Evolutionary conservation across 129 eudicot species (phyloP).

Genomic region (Dittrichia graveolens): DNA sequence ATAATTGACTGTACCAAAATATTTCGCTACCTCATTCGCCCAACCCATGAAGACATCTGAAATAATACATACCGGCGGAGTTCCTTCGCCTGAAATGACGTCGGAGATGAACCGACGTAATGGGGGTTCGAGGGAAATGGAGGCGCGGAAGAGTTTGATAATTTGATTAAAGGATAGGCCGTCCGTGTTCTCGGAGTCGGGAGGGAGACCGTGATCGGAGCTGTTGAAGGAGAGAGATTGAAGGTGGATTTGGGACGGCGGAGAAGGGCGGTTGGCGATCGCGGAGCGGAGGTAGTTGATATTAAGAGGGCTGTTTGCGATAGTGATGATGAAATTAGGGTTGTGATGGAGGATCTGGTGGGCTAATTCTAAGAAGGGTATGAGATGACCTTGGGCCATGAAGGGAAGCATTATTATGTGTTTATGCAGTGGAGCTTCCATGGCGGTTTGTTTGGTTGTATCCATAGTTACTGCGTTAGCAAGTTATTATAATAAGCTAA

Average conservation of each 20-base stretch:
- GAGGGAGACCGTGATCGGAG: slow-evolving; percentile 56
- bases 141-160: slow-evolving; percentile 48
- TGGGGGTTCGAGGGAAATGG: slow-evolving; percentile 49
- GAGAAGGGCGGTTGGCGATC: slow-evolving; percentile 30
- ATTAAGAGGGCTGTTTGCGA: slow-evolving; percentile 56
- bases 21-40: slow-evolving; percentile 60
- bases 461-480: no score
- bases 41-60: slow-evolving; percentile 71
- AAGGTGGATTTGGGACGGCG: slow-evolving; percentile 34
- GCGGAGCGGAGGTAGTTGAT: slow-evolving; percentile 43
- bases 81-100: slow-evolving; percentile 16
- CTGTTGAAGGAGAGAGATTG: slow-evolving; percentile 54
- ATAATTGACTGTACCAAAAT: slow-evolving; percentile 32
- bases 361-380: slow-evolving; percentile 59
- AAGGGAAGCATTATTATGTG: slow-evolving; percentile 62
- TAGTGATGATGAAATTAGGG: slow-evolving; percentile 44
- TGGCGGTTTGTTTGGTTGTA: neutral
- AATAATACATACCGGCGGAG: slow-evolving; percentile 53
- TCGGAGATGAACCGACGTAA: slow-evolving; percentile 31
- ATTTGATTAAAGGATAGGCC: slow-evolving; percentile 40
- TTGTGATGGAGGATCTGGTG: slow-evolving; percentile 37
- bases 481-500: no score
- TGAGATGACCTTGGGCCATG: slow-evolving; percentile 71
- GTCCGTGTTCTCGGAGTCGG: slow-evolving; percentile 75
- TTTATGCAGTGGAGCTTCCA: neutral